Percentiles rank a stretch among this genome's conserved stretches.
Evolutionary conservation across 2,329 filamentous ascomycete genomes (phyloP).

Genomic region (Ophiostoma sp.): DNA sequence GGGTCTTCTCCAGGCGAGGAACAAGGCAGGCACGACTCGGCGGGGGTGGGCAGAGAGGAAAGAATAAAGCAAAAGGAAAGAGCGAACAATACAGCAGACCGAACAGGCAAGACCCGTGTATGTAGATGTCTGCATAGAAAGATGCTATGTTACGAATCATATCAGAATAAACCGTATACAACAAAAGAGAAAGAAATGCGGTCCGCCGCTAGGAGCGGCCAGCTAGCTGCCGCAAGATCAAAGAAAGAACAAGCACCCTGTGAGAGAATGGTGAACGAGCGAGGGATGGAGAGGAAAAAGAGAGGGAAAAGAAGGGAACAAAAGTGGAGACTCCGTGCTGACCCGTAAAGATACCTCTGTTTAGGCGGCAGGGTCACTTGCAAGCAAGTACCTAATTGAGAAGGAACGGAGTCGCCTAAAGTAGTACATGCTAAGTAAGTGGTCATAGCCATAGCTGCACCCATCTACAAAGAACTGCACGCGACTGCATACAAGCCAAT

Average conservation of each 20-base stretch:
- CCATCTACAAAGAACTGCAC: neutral
- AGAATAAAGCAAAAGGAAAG: neutral
- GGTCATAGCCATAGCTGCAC: neutral
- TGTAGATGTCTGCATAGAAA: neutral
- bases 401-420: neutral
- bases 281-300: neutral
- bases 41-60: neutral
- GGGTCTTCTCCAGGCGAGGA: constrained; percentile 1
- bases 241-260: neutral
- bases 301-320: neutral
- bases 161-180: neutral
- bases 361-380: neutral
- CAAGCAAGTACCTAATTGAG: neutral
- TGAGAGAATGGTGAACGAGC: neutral
- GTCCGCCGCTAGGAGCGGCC: neutral
- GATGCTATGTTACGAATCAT: neutral
- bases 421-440: too few relatives aligned
- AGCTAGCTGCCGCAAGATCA: neutral
- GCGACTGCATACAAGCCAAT: neutral
- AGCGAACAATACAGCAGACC: neutral
- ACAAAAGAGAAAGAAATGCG: neutral
- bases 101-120: neutral
- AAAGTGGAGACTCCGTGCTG: neutral
- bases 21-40: neutral
- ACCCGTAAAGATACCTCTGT: neutral